These are phyloP conservation scores for Didymella glomerata DNA, from an alignment of 2,329 filamentous ascomycete genomes.

Conservation along the genomic window DNA sequence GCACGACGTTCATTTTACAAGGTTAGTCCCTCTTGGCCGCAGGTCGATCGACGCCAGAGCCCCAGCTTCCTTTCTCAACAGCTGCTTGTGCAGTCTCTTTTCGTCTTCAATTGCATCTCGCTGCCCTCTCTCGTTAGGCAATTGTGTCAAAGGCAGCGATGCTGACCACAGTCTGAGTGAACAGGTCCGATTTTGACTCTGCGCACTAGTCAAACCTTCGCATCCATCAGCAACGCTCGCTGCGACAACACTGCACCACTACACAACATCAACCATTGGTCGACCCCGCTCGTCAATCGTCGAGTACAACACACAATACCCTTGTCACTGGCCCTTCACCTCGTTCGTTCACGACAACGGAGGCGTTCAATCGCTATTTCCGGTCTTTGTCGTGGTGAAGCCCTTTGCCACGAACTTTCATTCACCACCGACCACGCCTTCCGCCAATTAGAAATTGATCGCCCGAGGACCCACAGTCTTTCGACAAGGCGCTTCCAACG, in stretches of 20 bases:
- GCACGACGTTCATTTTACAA: constrained; percentile 19
- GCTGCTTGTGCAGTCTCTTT: constrained; percentile 20
- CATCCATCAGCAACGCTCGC: constrained; percentile 2
- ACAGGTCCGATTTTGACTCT: constrained; percentile 12
- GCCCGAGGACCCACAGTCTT: constrained; percentile 8
- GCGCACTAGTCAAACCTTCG: constrained; percentile 5
- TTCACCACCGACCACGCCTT: constrained; percentile 18
- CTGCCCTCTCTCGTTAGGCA: constrained; percentile 26
- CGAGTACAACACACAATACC: constrained; percentile 7
- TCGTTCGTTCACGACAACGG: constrained; percentile 24
- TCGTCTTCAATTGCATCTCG: constrained; percentile 22
- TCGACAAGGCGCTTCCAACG: not conserved
- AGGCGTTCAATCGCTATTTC: constrained; percentile 39
- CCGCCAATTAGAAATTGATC: constrained; percentile 6
- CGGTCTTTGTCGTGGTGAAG: constrained; percentile 21
- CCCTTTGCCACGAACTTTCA: constrained; percentile 13
- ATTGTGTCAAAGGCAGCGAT: constrained; percentile 26
- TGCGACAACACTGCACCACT: constrained; percentile 20
- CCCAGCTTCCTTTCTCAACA: constrained; percentile 39
- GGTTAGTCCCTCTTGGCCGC: constrained; percentile 25
- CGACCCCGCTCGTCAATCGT: constrained; percentile 16
- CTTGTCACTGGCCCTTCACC: constrained; percentile 6
- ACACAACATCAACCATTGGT: constrained; percentile 20
- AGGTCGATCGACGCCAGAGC: constrained; percentile 22
- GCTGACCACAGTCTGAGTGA: constrained; percentile 33